Base-by-base conservation (phyloP, 495 filamentous ascomycete genomes). In the Penicillium odoratum region DNA sequence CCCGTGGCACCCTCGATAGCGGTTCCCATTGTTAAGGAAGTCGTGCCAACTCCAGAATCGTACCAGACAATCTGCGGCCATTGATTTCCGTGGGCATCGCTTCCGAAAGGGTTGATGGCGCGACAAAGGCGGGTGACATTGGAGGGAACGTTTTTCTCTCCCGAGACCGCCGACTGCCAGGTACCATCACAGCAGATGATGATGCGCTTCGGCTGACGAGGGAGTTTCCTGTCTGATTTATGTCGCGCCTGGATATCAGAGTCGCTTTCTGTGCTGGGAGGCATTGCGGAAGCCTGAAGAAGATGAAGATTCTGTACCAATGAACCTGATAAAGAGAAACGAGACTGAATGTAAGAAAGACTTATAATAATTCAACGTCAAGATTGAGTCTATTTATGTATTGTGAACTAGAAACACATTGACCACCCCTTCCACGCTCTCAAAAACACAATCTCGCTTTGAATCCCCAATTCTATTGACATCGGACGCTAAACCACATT, bases 11-110 rank as follows among this genome's bases (percentile, higher is more conserved):
- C 65, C 47, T 62, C 57, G 21, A 65, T 51, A 3, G 45, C 53
- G 40, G 60, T 42, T 1, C 62, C 59, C 3, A 68, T 7, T 1
- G 33, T 21, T 4, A 60, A 44, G 3, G 62, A 46, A 2, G 54
- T 61, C 0, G 65, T 65, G 0, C 68, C 65, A 7, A 70, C 48
- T 7, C 68, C 68, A 1, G 68, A 68, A n/a, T 70, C 63, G 11
- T 70, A 70, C 59, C 60, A 70, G 52, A 69, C 68, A 16, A 70
- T 46, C 49, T 70, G 68, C 43, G 69, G 68, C 58, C 59, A 62
- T 26, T 56, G 25, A 0, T 61, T 52, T 4, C 61, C 63, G 4
- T 61, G n/a, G 9, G 46, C 45, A 46, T 64, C 63, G 0, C 48
- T 57, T 8, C 61, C 68, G 18, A 60, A 21, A 8, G 56, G 55